A percentile compares a stretch with the other conserved stretches of the same genome.
Conservation (phyloP, 306 rosid genomes). For the Dryas alaskensis region DNA sequence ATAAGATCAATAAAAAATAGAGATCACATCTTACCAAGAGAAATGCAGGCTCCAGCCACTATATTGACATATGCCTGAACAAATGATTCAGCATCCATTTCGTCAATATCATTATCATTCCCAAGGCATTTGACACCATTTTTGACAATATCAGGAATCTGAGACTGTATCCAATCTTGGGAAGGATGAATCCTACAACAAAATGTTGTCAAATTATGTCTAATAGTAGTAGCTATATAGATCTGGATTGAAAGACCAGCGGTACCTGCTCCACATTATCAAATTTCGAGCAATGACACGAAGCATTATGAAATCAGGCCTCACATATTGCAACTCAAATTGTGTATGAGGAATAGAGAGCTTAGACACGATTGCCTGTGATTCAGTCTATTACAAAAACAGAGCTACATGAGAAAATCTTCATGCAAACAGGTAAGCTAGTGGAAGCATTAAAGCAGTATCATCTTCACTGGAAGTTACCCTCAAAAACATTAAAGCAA, state of each 20-base stretch:
- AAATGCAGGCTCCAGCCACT: constrained; percentile 90
- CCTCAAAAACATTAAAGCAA: constrained; percentile 91
- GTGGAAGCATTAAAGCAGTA: constrained; percentile 26
- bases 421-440: constrained; percentile 16
- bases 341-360: constrained; percentile 75
- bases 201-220: constrained; percentile 27
- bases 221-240: constrained; percentile 23
- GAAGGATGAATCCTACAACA: constrained; percentile 82
- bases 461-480: constrained; percentile 39
- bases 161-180: constrained; percentile 84
- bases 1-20: neutral
- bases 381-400: constrained; percentile 69
- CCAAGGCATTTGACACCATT: constrained; percentile 59
- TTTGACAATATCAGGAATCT: constrained; percentile 79
- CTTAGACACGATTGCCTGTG: constrained; percentile 80
- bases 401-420: constrained; percentile 29
- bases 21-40: constrained; percentile 63
- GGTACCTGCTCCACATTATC: constrained; percentile 97
- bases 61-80: constrained; percentile 92
- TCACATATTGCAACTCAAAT: constrained; percentile 90
- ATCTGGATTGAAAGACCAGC: constrained; percentile 21
- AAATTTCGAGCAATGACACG: constrained; percentile 91
- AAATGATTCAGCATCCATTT: constrained; percentile 84
- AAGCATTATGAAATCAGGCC: constrained; percentile 98
- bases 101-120: constrained; percentile 70